Base-by-base conservation (phyloP, 2,329 filamentous ascomycete species). In the Sclerotiophoma versabilis region DNA sequence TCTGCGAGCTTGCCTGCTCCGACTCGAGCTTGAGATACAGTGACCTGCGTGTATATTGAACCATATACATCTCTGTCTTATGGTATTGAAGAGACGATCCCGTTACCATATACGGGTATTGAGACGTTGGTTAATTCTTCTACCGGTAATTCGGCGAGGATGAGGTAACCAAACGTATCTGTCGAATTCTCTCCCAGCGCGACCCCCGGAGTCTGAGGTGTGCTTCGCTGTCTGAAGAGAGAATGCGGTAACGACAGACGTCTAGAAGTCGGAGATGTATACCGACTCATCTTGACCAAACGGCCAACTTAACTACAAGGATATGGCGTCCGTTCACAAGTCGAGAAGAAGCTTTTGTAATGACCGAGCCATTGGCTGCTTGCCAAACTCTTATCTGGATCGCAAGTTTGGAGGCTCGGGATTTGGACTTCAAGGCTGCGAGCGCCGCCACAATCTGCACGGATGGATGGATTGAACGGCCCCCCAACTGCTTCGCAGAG, bases 21-120 rank as follows among this genome's bases (percentile, higher is more conserved):
- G 20, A 20, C 34, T 10, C 15, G 15, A 7, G 20, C 20, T 2
- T 57, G 62, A 4, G 34, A 15, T 5, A 45, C 42, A 6, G n/a
- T 1, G 68, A 50, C 8, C 46, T 65, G 3, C 3, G 30, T 14
- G n/a, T 30, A 45, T 6, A 30, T 30, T 8, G 42, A 23, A 5
- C 30, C 42, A 27, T 30, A 43, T 3, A 8, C 11, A 14, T 27
- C 11, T 25, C 23, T n/a, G 14, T 25, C 34, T 22, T 23, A 22
- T 3, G 4, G 19, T 3, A 15, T 41, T 8, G 11, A 41, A 5
- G 37, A 15, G 6, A 27, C 15, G 15, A 27, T 11, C 3, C 37
- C 37, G 2, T 3, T 19, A 11, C 37, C 37, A 15, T 17, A 41
- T 5, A 7, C 7, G 3, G 37, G 37, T 5, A 41, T 27, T 4